These are phyloP conservation scores for Calonectria hongkongensis DNA, from an alignment of 2,329 filamentous ascomycete species.

Conservation along the genomic window DNA sequence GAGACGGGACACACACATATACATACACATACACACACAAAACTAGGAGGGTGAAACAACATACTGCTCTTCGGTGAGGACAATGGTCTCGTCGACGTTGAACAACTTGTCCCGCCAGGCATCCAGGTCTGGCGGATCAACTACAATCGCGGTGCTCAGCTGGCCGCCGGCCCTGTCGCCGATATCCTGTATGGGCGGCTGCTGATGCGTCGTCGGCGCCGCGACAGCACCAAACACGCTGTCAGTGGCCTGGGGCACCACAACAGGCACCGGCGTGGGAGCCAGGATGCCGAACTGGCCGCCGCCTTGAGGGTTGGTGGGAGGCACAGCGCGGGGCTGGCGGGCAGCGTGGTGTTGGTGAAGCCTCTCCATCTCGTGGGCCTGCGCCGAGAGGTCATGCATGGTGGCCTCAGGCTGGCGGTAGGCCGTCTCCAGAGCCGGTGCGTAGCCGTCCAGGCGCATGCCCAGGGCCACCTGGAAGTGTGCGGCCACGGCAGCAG, in stretches of 20 bases:
- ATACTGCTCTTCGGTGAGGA: slow-evolving; percentile 84
- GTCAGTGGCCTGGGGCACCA: slow-evolving; percentile 33
- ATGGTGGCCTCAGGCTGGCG: slow-evolving; percentile 27
- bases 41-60: slow-evolving; percentile 43
- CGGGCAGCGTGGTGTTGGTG: slow-evolving; percentile 26
- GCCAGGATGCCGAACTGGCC: slow-evolving; percentile 70
- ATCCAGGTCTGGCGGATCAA: slow-evolving; percentile 80
- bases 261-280: slow-evolving; percentile 53
- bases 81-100: slow-evolving; percentile 83
- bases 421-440: slow-evolving; percentile 47
- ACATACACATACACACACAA: too few species aligned
- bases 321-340: not conserved
- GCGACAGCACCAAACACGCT: slow-evolving; percentile 30
- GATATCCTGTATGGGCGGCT: slow-evolving; percentile 20
- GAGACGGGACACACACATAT: not conserved
- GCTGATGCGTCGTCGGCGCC: not conserved
- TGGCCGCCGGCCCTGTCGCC: slow-evolving; percentile 67
- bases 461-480: slow-evolving; percentile 45
- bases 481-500: slow-evolving; percentile 35
- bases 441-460: slow-evolving; percentile 43
- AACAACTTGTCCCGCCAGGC: slow-evolving; percentile 84
- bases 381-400: slow-evolving; percentile 31
- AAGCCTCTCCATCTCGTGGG: slow-evolving; percentile 9
- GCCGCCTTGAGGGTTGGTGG: slow-evolving; percentile 22
- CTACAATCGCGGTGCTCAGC: slow-evolving; percentile 73